Evolutionary conservation across 2,329 filamentous ascomycete species (phyloP).

Genomic region (Ceratocystis eucalypticola): DNA sequence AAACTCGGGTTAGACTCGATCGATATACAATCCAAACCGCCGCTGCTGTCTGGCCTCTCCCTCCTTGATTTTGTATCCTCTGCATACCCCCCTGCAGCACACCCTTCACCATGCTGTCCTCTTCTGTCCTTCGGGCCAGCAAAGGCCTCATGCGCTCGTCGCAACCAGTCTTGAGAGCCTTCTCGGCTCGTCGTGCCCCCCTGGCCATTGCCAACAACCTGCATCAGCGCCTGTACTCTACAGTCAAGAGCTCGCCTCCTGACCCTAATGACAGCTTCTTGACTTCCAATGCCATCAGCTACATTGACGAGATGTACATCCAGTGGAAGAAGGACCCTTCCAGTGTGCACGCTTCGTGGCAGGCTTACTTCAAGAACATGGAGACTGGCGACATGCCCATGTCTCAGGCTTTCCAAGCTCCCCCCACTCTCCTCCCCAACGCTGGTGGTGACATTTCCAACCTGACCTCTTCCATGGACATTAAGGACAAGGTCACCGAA

Average conservation of each 20-base stretch:
- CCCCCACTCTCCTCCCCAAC: conserved; percentile 76
- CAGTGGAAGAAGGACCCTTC: conserved; percentile 88
- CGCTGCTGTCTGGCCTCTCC: neutral
- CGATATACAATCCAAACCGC: neutral
- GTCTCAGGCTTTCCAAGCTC: conserved; percentile 90
- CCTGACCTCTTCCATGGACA: conserved; percentile 55
- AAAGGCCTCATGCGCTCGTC: conserved; percentile 44
- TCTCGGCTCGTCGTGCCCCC: conserved; percentile 34
- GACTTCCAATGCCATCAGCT: conserved; percentile 92
- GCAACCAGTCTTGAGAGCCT: conserved; percentile 34
- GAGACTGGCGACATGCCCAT: conserved; percentile 96
- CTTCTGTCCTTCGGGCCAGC: conserved; percentile 33
- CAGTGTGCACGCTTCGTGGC: conserved; percentile 96
- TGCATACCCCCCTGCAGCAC: neutral
- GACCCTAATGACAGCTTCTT: conserved; percentile 94
- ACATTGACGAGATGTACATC: conserved; percentile 99
- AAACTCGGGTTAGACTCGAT: neutral
- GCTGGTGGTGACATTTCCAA: conserved; percentile 65
- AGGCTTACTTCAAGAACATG: conserved; percentile 99
- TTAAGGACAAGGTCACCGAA: conserved; percentile 75
- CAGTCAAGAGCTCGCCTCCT: conserved; percentile 37
- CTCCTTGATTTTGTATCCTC: neutral
- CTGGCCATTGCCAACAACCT: conserved; percentile 32
- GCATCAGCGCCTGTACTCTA: conserved; percentile 40
- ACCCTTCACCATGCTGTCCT: conserved; percentile 17